Evolutionary conservation across 1,139 yeast species (phyloP), one percentile per base, ranked within the genome.

Genomic region (Magnusiomyces suaveolens): DNA sequence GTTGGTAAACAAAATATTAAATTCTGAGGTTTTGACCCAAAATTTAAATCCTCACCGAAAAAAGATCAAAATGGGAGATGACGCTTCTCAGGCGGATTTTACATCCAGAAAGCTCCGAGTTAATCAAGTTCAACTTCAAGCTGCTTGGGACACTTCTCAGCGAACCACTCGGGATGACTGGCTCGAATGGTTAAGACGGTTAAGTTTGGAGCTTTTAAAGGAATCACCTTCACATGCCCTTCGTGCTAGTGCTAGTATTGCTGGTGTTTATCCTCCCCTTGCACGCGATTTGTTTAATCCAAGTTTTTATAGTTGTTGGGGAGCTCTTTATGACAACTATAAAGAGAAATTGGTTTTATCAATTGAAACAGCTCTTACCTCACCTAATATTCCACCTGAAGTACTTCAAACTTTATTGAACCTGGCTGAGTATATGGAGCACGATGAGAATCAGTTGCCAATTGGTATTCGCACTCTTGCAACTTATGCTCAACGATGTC

Each of bases 241-340:
- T 48, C 77, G 97, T 61, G 96, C 97, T 0, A 92, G 98, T 67
- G 88, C 96, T 1, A 85, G 87, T 10, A 73, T 94, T 54, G 97
- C 97, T 0, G 83, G 88, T 4, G 88, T 87, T 51, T 88, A 90
- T 63, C 82, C 86, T 55, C 96, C 96, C 0, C 71, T 94, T 50
- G 96, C 97, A 0, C 84, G 84, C 60, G 97, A 90, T 59, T 72
- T 94, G 54, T 94, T 94, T 73, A 94, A 94, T 67, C 90, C 96
- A 29, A 87, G 96, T 65, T 94, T 94, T 75, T 90, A 94, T 36
- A 86, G 96, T 65, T 90, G 97, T 61, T 94, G 98, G 98, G 82
- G 84, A 57, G 97, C 90, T 62, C 74, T 94, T 25, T 88, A 87
- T 63, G 86, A 90, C n/a, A 92, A 86, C 59, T 86, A 88, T 63